Evolutionary conservation across 768 basidiomycete genomes (phyloP).

Genomic region (Lentinula lateritia): DNA sequence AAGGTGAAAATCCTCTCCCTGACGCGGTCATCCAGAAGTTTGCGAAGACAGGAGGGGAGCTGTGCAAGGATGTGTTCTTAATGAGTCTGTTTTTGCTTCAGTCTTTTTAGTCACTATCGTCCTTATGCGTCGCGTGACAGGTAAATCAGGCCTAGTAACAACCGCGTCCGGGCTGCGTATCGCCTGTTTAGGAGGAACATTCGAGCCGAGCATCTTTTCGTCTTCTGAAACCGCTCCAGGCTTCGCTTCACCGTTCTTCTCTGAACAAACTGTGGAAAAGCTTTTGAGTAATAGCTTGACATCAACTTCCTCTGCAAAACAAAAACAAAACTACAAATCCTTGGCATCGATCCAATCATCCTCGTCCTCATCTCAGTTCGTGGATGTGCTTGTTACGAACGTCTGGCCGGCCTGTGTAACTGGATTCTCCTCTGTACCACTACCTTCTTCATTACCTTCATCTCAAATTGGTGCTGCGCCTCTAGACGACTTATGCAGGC

Average conservation of each 20-base stretch:
- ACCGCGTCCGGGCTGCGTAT: constrained; percentile 79
- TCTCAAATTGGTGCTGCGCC: constrained; percentile 43
- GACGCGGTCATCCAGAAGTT: constrained; percentile 69
- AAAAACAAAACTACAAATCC: constrained; percentile 52
- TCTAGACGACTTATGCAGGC: constrained; percentile 58
- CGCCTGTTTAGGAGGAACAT: constrained; percentile 79
- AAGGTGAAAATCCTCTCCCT: constrained; percentile 76
- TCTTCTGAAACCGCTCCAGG: constrained; percentile 67
- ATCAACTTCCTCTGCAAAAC: constrained; percentile 35
- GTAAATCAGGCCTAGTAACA: constrained; percentile 75
- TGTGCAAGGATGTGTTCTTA: constrained; percentile 80
- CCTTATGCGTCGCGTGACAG: constrained; percentile 30
- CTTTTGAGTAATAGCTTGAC: constrained; percentile 66
- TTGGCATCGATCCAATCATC: constrained; percentile 64
- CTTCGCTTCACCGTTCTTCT: constrained; percentile 73
- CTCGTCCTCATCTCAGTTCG: constrained; percentile 53
- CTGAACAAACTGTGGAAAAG: constrained; percentile 62
- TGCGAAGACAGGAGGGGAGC: constrained; percentile 68
- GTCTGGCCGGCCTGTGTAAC: constrained; percentile 68
- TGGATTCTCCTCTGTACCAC: constrained; percentile 48
- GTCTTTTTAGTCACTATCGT: neutral
- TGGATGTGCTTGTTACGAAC: constrained; percentile 82
- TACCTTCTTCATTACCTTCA: constrained; percentile 39
- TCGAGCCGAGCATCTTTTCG: constrained; percentile 54
- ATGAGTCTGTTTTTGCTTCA: constrained; percentile 55